A percentile compares a stretch with the other conserved stretches of the same genome.
Conservation (phyloP, 2,329 filamentous ascomycete genomes). For the Bimuria novae-zelandiae region DNA sequence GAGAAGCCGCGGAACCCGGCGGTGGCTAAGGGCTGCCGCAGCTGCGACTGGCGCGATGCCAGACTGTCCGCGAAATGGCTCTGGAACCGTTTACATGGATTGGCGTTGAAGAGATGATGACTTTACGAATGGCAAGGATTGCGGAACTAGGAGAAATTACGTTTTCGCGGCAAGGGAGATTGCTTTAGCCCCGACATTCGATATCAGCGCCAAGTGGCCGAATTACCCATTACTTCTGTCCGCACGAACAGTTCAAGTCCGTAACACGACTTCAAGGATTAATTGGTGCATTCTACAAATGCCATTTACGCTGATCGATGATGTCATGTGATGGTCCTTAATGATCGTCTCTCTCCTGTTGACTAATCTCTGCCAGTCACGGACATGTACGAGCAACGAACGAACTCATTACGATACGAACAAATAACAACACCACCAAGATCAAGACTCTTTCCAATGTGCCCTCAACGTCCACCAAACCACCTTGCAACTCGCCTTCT, state of each 20-base stretch:
- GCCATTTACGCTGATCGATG: too few relatives aligned
- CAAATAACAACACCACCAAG: too few relatives aligned
- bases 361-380: too few relatives aligned
- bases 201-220: not conserved
- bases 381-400: too few relatives aligned
- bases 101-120: slow-evolving; percentile 41
- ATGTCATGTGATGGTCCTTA: too few relatives aligned
- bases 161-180: not conserved
- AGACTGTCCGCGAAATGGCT: slow-evolving; percentile 38
- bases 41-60: slow-evolving; percentile 38
- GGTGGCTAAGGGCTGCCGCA: slow-evolving; percentile 30
- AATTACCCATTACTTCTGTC: not conserved
- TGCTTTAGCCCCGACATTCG: not conserved
- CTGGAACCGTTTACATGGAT: slow-evolving; percentile 38
- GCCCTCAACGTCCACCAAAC: too few relatives aligned
- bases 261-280: slow-evolving; percentile 1
- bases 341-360: too few relatives aligned
- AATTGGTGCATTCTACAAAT: slow-evolving; percentile 11
- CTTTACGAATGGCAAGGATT: slow-evolving; percentile 18
- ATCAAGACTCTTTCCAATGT: too few relatives aligned
- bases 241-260: not conserved
- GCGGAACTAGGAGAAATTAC: slow-evolving; percentile 8
- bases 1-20: slow-evolving; percentile 27
- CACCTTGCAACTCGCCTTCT: not conserved
- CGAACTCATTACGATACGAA: too few relatives aligned